Percentiles rank a stretch among this genome's conserved stretches.
These are phyloP conservation scores for Nitzschia putrida DNA, from an alignment of 108 stramenopile species.

Conservation along the genomic window DNA sequence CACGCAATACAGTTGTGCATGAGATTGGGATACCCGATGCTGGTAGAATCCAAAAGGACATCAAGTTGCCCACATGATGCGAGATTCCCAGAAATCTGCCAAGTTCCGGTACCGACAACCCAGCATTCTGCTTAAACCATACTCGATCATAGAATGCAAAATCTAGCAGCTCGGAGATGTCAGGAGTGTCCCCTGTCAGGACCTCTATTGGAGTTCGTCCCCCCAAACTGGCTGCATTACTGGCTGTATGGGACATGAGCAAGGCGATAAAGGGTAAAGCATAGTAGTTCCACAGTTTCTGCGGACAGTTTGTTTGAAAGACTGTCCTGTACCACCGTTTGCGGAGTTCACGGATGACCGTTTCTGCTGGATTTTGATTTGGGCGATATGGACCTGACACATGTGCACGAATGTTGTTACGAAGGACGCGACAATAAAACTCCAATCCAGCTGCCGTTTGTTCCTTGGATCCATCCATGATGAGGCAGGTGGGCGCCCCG, in stretches of 20 bases:
- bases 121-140: neutral
- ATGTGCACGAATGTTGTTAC: neutral
- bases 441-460: neutral
- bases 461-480: slow-evolving; percentile 38
- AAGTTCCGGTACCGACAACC: neutral
- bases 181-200: slow-evolving; percentile 31
- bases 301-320: neutral
- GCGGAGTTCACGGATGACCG: neutral
- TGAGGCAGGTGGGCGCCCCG: slow-evolving; percentile 37
- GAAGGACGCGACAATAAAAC: neutral
- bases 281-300: slow-evolving; percentile 28
- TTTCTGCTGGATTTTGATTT: slow-evolving; percentile 1
- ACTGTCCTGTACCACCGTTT: too few species aligned
- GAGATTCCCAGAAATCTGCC: neutral
- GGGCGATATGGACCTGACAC: slow-evolving; percentile 17
- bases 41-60: neutral
- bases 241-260: slow-evolving; percentile 20
- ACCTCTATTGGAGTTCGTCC: neutral
- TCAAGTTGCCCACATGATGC: neutral
- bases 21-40: slow-evolving; percentile 7
- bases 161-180: slow-evolving; percentile 37
- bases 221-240: neutral
- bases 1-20: too few species aligned
- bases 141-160: slow-evolving; percentile 50
- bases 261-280: slow-evolving; percentile 18